Base-by-base conservation (phyloP, 2,329 filamentous ascomycete genomes). In the Hypoxylon sp. region DNA sequence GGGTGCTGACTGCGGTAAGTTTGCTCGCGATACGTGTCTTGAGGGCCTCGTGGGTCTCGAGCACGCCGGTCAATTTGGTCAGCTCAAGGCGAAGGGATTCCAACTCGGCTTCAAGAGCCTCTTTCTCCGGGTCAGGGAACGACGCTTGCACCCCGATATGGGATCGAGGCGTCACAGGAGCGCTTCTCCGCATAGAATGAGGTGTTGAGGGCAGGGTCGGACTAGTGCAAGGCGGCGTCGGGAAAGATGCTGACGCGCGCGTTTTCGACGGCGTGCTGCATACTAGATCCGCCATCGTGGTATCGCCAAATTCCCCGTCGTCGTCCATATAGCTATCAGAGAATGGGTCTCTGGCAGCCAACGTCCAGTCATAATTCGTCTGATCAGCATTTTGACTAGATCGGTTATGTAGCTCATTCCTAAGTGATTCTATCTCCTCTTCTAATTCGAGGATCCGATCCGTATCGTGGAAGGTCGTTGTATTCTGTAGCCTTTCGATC, bases 141-240 rank as follows among this genome's bases (percentile, higher is more conserved):
- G 73, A 71, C 0, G 77, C 79, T 67, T 87, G 85, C 0, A 84
- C 80, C 0, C 80, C 81, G 1, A 71, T 72, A 58, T 82, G 75
- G 0, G 78, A 78, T 2, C 63, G 67, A 1, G 78, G 76, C 14
- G 77, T 75, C 0, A 70, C 47, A 1, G 70, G 68, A 0, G 63
- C 65, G 2, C 66, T 48, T 37, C 9, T 65, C 3, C 61, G 70
- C 44, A 70, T 72, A 1, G 79, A 82, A 44, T 75, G 80, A 0
- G 85, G 85, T 1, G 83, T 83, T 0, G 74, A 64, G 0, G 77
- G 75, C 3, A 71, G 56, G 3, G 70, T 70, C 1, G 76, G 65
- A 70, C 87, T 89, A 0, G 87, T 89, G 2, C 83, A 82, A 0
- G 87, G 87, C 0, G 87, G 87, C 0, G 86, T 87, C 3, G 84